A percentile compares a stretch with the other conserved stretches of the same genome.
Evolutionary conservation across 2,329 filamentous ascomycete species (phyloP).

Genomic region (Cytospora leucostoma): DNA sequence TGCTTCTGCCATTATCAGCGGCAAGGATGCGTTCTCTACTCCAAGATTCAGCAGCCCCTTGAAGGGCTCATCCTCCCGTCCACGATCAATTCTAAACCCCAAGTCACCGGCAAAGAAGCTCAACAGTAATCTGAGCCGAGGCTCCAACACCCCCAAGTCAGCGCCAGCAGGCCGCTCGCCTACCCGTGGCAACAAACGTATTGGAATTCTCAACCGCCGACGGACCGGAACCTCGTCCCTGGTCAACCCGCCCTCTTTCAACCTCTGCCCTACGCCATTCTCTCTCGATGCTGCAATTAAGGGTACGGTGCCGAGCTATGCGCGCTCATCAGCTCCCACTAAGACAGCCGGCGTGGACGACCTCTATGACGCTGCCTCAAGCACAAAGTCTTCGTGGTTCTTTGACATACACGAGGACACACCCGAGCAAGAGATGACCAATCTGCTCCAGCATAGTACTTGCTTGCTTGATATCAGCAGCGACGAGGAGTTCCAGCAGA

Average conservation of each 20-base stretch:
- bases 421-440: conserved; percentile 85
- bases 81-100: conserved; percentile 51
- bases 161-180: conserved; percentile 82
- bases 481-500: conserved; percentile 72
- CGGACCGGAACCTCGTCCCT: conserved; percentile 66
- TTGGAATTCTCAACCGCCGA: conserved; percentile 69
- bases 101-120: conserved; percentile 54
- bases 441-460: conserved; percentile 88
- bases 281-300: conserved; percentile 82
- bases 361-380: conserved; percentile 39
- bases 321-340: conserved; percentile 40
- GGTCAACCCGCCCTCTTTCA: conserved; percentile 69
- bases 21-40: conserved; percentile 36
- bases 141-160: conserved; percentile 52
- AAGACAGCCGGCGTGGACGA: conserved; percentile 27
- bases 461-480: conserved; percentile 85
- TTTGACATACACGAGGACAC: conserved; percentile 96
- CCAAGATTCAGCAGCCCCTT: conserved; percentile 35
- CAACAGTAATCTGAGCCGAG: conserved; percentile 46
- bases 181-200: conserved; percentile 65
- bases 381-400: conserved; percentile 71
- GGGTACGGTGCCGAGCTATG: conserved; percentile 69
- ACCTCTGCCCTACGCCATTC: conserved; percentile 64
- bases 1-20: conserved; percentile 33
- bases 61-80: conserved; percentile 38